Base-by-base conservation (phyloP, 2,329 filamentous ascomycete species). In the Trichoderma gracile region DNA sequence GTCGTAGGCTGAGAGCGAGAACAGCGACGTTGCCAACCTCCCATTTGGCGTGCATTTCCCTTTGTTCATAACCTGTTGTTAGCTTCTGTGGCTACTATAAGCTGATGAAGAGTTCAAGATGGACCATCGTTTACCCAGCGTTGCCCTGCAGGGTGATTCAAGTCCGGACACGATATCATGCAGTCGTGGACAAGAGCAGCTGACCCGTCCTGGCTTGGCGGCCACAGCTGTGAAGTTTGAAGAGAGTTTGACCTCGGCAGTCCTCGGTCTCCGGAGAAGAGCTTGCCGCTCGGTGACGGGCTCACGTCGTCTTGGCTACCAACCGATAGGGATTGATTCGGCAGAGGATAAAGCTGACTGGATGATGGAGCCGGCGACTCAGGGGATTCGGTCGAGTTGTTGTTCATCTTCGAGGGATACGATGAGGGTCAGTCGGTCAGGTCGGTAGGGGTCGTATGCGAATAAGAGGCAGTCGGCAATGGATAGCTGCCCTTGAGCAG, bases 1-100 rank as follows among this genome's bases (percentile, higher is more conserved):
- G 70, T 71, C 12, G 65, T 55, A 17, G 73, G 68, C 23, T 71
- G 74, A 17, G 72, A 73, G 27, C 64, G 64, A 15, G 68, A 68
- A 33, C 63, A 65, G 25, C 65, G 56, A 47, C 54, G 12, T 10
- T 57, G 64, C 8, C 66, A 69, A 9, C 53, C 64, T 43, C 57
- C 65, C 2, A 66, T 65, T 38, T 63, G 53, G 19, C 30, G n/a
- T 19, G 27, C 14, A 46, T 19, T 40, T 17, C n/a, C 33, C 53
- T 64, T 23, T 9, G 3, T 14, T 14, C 12, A 14, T 25, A 10
- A 12, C 14, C 27, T 19, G 15, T 6, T 5, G 21, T 55, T 38
- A 63, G 58, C 23, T 40, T 53, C 17, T 2, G 5, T 25, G 8
- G 23, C 47, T 19, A 7, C 3, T 5, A 14, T 38, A 38, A 14